Evolutionary conservation across 352 stramenopile species (phyloP), one percentile per base, ranked within the genome.

Genomic region (Pythium monospermum): DNA sequence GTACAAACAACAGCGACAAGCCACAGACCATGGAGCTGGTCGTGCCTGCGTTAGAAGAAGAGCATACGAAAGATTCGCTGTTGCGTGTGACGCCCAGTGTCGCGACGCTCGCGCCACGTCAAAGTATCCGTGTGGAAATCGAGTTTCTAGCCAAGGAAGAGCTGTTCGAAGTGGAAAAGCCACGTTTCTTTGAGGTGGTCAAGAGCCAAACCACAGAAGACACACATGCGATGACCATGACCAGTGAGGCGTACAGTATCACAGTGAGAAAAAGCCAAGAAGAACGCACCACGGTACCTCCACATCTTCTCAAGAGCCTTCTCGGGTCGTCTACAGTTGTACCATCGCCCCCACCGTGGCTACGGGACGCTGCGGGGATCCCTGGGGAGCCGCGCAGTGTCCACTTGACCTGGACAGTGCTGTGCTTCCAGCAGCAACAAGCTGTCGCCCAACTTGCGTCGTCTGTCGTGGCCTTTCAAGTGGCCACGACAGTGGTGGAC

Each of bases 361-460:
- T 53, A 5, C 15, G 11, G 5, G 49, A 21, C 5, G n/a, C n/a
- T n/a, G 53, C 64, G 1, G 61, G 64, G 2, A 38, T 83, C 7
- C 21, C 33, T 10, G 27, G 22, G 0, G 79, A 94, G 47, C 65
- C 72, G 19, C 80, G 77, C 32, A 88, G 83, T 45, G 69, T 83
- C 23, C 85, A 96, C 30, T 76, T 82, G 15, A 80, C 39, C 12
- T 96, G 80, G 82, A 87, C 63, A 2, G 38, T 95, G 2, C 61
- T 87, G 1, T 94, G 76, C 61, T 95, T 90, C 28, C 58, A 75
- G 13, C 59, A 81, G 42, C 27, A 16, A 0, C 38, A 13, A 26
- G 15, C 11, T 43, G 25, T 12, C 35, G 26, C 38, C 6, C 6
- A 41, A 41, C 7, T 26, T 8, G 1, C 43, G 50, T 6, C 7